These are phyloP conservation scores for Phoma sp. DNA, from an alignment of 2,329 filamentous ascomycete species.

Conservation along the genomic window DNA sequence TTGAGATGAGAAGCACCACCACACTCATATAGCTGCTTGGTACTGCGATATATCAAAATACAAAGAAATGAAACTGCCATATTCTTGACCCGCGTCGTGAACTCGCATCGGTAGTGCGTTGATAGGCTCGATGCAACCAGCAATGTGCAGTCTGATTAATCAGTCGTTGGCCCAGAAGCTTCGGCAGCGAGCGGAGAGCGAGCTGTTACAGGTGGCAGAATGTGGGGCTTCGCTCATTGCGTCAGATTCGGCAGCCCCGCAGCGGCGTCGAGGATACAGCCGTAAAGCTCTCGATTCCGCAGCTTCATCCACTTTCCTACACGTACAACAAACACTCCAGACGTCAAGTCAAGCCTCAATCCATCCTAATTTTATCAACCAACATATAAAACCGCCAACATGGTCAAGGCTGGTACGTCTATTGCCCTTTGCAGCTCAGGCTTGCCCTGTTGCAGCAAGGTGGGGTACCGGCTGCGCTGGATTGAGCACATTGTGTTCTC, in stretches of 20 bases:
- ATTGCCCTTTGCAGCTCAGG: conserved; percentile 17
- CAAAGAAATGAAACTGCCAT: conserved; percentile 17
- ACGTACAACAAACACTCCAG: conserved; percentile 16
- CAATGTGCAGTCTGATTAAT: conserved; percentile 29
- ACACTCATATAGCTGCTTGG: conserved; percentile 16
- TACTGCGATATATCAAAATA: conserved; percentile 27
- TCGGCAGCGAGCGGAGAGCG: conserved; percentile 17
- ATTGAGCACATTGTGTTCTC: conserved; percentile 65
- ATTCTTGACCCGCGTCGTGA: conserved; percentile 1
- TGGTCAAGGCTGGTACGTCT: conserved; percentile 95
- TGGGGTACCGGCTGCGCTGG: conserved; percentile 53
- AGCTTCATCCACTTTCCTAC: conserved; percentile 13
- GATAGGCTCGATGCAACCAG: too few species aligned
- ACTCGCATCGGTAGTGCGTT: not conserved
- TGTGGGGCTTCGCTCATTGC: conserved; percentile 32
- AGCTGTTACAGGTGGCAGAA: conserved; percentile 17
- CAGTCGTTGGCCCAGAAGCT: conserved; percentile 31
- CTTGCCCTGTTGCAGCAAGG: conserved; percentile 37
- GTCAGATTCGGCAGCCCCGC: conserved; percentile 43
- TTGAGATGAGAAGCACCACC: conserved; percentile 18
- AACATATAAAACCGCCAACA: conserved; percentile 68
- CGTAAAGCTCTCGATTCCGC: conserved; percentile 27
- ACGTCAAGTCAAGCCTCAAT: conserved; percentile 23
- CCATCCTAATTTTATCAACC: conserved; percentile 22
- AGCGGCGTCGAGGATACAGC: conserved; percentile 17